phyloP scores from a whole-genome alignment of 805 yeast species.

The Debaryomyces hansenii region DNA sequence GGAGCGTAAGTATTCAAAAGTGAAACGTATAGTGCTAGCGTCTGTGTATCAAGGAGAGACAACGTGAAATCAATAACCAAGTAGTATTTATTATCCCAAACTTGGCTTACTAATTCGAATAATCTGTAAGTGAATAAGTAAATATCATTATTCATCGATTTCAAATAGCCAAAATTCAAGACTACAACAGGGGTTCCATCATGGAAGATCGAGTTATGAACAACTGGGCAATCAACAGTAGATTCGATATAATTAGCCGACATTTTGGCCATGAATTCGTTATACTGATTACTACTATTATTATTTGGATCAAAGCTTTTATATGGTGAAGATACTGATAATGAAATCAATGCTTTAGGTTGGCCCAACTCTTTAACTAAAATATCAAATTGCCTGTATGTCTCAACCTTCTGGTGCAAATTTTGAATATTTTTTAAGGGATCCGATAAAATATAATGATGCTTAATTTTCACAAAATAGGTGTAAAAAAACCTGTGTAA shows the following conservation, averaged over 20 bases:
- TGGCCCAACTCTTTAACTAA: constrained; percentile 54
- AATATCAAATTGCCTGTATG: constrained; percentile 44
- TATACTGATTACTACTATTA: constrained; percentile 49
- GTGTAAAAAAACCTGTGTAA: constrained; percentile 41
- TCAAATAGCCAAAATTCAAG: constrained; percentile 40
- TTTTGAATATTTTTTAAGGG: constrained; percentile 13
- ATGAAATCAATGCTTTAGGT: constrained; percentile 55
- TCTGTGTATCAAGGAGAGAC: constrained; percentile 32
- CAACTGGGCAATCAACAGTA: constrained; percentile 44
- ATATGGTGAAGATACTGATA: constrained; percentile 55
- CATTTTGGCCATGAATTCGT: constrained; percentile 73
- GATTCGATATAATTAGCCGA: constrained; percentile 52
- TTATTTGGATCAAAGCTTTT: constrained; percentile 40
- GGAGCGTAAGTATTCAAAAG: constrained; percentile 51
- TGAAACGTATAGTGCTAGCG: constrained; percentile 26
- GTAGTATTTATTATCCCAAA: constrained; percentile 69
- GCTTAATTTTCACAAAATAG: constrained; percentile 31
- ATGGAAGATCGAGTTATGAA: constrained; percentile 63
- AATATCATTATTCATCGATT: constrained; percentile 34
- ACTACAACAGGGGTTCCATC: constrained; percentile 76
- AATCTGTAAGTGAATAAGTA: constrained; percentile 59
- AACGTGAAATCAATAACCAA: constrained; percentile 71
- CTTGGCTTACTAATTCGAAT: constrained; percentile 63
- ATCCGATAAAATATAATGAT: constrained; percentile 24
- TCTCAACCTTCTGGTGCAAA: constrained; percentile 20